phyloP scores from a whole-genome alignment of 441 rosid genomes.

The Pelargonium fulgidum region DNA sequence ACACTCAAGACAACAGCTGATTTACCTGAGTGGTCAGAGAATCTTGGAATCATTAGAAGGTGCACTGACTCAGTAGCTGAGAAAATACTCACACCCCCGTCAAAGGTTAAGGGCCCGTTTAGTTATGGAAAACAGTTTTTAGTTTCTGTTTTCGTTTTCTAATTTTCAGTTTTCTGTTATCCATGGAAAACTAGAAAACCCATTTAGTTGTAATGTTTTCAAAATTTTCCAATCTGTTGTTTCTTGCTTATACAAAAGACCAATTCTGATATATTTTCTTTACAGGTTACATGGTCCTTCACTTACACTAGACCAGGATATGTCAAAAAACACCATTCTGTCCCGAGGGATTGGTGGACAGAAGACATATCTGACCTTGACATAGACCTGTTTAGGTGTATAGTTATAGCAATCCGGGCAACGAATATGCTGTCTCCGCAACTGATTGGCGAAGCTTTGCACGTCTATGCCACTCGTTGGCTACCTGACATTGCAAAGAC shows the following conservation, averaged over 20 bases:
- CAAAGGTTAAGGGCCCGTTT: constrained; percentile 40
- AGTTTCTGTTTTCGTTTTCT: no score
- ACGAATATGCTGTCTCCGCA: constrained; percentile 56
- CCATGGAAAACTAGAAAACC: no score
- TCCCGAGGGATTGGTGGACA: constrained; percentile 98
- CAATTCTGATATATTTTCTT: background rate
- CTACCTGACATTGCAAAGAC: constrained; percentile 60
- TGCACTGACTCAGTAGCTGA: constrained; percentile 77
- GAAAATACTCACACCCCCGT: constrained; percentile 66
- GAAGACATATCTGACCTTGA: constrained; percentile 91
- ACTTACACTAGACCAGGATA: constrained; percentile 82
- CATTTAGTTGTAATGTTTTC: no score
- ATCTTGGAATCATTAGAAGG: constrained; percentile 73
- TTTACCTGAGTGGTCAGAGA: constrained; percentile 83
- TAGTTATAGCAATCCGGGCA: constrained; percentile 59
- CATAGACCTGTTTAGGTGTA: constrained; percentile 75
- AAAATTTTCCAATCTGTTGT: no score
- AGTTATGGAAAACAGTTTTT: no score
- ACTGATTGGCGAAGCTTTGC: constrained; percentile 91
- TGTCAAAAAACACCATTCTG: constrained; percentile 47
- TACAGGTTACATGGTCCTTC: constrained; percentile 89
- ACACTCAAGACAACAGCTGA: constrained; percentile 60
- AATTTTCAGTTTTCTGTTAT: no score
- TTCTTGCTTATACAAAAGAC: background rate
- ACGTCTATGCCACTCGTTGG: constrained; percentile 94